Evolutionary conservation across 192 early-diverging fungal genomes (phyloP).

Genomic region (Kickxella alabastrina): DNA sequence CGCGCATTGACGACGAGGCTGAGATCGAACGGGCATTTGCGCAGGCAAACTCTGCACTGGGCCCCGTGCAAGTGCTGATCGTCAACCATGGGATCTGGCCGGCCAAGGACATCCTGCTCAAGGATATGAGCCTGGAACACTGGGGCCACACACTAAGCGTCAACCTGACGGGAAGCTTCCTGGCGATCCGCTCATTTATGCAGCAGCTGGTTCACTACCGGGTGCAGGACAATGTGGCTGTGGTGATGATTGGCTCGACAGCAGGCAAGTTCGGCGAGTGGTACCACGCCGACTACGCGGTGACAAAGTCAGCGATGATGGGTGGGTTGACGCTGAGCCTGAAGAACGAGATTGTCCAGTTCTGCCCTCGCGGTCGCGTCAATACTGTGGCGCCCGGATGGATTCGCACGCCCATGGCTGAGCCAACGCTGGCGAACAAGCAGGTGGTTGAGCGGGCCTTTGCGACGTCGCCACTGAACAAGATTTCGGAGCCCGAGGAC

Average conservation of each 20-base stretch:
- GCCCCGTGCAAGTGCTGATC: conserved; percentile 50
- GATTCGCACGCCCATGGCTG: conserved; percentile 63
- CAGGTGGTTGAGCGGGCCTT: conserved; percentile 52
- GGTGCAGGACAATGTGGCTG: conserved; percentile 34
- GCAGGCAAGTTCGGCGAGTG: conserved; percentile 60
- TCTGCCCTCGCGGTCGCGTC: conserved; percentile 53
- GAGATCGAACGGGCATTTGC: conserved; percentile 25
- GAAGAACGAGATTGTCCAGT: conserved; percentile 58
- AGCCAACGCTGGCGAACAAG: conserved; percentile 44
- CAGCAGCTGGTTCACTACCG: conserved; percentile 18
- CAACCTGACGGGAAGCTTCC: conserved; percentile 58
- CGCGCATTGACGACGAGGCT: conserved; percentile 42
- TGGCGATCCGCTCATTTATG: conserved; percentile 37
- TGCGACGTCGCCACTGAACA: conserved; percentile 55
- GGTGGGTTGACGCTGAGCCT: conserved; percentile 46
- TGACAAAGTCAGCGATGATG: conserved; percentile 55
- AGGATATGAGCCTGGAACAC: conserved; percentile 54
- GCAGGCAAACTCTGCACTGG: conserved; percentile 15
- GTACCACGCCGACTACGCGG: conserved; percentile 53
- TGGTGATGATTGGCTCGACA: conserved; percentile 47
- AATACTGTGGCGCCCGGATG: conserved; percentile 49
- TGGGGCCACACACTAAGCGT: conserved; percentile 52
- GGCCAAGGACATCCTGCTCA: conserved; percentile 40
- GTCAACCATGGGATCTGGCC: conserved; percentile 61
- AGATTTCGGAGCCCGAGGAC: conserved; percentile 56